A percentile compares a stretch with the other conserved stretches of the same genome.
Conservation (phyloP, 768 basidiomycete genomes). For the Phaeotremella fagi region DNA sequence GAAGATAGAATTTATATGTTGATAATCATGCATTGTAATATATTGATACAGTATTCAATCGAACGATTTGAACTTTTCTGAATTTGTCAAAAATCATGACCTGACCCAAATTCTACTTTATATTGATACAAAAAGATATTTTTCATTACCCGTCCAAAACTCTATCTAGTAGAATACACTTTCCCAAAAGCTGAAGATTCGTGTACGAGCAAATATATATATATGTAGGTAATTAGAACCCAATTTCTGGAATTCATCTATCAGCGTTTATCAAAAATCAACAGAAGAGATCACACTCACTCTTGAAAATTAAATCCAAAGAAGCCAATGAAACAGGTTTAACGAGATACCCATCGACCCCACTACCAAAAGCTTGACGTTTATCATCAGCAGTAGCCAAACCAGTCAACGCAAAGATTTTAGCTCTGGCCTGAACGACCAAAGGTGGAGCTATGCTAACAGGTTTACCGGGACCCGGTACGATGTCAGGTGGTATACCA, state of each 20-base stretch:
- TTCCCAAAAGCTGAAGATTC: too few relatives aligned
- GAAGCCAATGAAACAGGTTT: constrained; percentile 95
- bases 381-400: constrained; percentile 93
- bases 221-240: constrained; percentile 22
- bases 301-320: constrained; percentile 55
- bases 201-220: too few relatives aligned
- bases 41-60: not conserved
- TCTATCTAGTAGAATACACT: not conserved
- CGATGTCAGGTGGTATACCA: not conserved
- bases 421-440: constrained; percentile 29
- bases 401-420: constrained; percentile 82
- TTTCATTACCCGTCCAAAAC: not conserved
- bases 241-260: constrained; percentile 19
- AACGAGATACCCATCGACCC: constrained; percentile 91
- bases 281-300: constrained; percentile 3
- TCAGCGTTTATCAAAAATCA: not conserved
- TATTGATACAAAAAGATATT: too few relatives aligned
- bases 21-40: not conserved
- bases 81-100: not conserved
- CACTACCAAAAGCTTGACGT: constrained; percentile 80
- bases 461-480: not conserved
- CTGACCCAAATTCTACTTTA: not conserved
- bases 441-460: constrained; percentile 29
- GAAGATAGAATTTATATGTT: not conserved
- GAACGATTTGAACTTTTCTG: not conserved